Conservation (phyloP, 2,329 filamentous ascomycete genomes). For the Elsinoe perseae region DNA sequence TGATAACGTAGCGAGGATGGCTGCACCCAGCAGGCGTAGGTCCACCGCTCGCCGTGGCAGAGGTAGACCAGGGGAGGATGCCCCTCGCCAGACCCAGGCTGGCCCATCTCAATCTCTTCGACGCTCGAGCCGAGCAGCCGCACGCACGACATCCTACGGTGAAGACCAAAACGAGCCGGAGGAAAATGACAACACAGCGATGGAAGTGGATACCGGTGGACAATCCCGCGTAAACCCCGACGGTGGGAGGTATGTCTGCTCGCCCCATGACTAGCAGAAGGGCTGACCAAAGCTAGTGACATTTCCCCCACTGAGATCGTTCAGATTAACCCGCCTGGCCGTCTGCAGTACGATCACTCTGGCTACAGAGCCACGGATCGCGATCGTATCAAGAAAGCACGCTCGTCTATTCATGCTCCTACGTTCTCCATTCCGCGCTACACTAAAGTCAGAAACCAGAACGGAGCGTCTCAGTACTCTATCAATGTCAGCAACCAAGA, state of each 20-base stretch:
- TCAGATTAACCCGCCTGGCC: neutral
- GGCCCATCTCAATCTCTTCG: neutral
- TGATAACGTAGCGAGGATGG: neutral
- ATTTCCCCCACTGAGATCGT: neutral
- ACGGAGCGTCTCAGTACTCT: neutral
- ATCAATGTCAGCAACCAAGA: neutral
- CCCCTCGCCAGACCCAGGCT: neutral
- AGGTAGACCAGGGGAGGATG: neutral
- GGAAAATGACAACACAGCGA: neutral
- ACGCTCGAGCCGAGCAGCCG: neutral
- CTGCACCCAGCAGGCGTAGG: neutral
- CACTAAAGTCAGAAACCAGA: neutral
- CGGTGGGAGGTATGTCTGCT: neutral
- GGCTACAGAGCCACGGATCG: neutral
- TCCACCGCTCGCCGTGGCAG: neutral
- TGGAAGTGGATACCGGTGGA: neutral
- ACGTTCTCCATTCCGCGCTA: neutral
- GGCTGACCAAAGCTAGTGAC: neutral
- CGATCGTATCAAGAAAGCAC: neutral
- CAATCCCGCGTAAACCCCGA: neutral
- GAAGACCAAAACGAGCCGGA: neutral
- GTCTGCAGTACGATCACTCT: neutral
- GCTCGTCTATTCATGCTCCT: neutral
- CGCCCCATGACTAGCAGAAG: neutral
- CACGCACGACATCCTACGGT: neutral